Conservation (phyloP, 1,284 basidiomycete genomes). For the Macrocybe sp. region DNA sequence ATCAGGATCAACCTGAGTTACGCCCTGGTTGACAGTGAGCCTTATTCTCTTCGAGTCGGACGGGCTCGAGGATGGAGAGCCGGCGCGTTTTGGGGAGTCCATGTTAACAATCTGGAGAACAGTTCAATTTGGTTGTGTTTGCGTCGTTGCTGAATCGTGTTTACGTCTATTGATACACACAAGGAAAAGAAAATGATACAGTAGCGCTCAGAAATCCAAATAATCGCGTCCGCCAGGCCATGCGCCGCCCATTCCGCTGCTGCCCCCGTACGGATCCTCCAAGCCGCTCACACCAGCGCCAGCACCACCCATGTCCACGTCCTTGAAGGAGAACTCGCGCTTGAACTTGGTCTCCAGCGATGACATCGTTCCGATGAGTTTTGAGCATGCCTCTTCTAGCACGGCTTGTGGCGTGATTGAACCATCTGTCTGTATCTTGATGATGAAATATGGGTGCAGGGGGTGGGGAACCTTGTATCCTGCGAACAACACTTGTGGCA, state of each 20-base stretch:
- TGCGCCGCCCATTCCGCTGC: constrained; percentile 26
- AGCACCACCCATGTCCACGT: constrained; percentile 46
- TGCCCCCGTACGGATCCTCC: constrained; percentile 21
- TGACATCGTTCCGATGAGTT: constrained; percentile 75
- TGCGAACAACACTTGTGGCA: constrained; percentile 87
- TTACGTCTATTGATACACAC: constrained; percentile 3
- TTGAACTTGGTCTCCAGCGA: constrained; percentile 70
- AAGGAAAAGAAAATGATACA: background rate
- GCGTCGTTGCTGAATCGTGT: constrained; percentile 7
- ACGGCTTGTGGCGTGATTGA: constrained; percentile 77
- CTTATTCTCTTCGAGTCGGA: constrained; percentile 64
- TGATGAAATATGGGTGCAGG: constrained; percentile 87
- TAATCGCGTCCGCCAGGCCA: constrained; percentile 56
- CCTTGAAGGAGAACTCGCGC: constrained; percentile 72
- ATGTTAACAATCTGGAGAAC: constrained; percentile 23
- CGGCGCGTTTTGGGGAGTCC: constrained; percentile 72
- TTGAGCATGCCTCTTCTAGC: constrained; percentile 81
- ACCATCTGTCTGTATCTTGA: constrained; percentile 97
- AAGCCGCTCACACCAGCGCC: constrained; percentile 15
- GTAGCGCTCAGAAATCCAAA: constrained; percentile 50
- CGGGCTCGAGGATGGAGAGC: constrained; percentile 52
- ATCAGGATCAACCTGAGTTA: constrained; percentile 65
- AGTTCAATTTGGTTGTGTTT: constrained; percentile 12
- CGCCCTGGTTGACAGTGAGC: constrained; percentile 62
- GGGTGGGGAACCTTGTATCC: constrained; percentile 99